Evolutionary conservation across 139 green algal species (phyloP), one percentile per base, ranked within the genome.

Genomic region (Mesostigma viride): DNA sequence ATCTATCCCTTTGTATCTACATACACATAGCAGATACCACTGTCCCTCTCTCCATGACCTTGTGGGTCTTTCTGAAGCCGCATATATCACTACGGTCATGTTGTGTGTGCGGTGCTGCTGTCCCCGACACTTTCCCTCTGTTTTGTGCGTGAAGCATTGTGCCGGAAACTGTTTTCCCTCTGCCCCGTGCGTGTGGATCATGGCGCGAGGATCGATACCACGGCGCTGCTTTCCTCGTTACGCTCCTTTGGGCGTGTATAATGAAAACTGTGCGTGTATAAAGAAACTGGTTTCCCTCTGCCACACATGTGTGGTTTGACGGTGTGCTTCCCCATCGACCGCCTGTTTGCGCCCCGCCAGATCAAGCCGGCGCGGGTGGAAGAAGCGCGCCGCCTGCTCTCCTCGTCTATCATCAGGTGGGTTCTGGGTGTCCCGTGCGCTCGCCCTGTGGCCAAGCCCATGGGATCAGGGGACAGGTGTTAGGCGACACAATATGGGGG

Each of bases 341-440:
- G n/a, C n/a, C n/a, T n/a, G n/a, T 33, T 46, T 14, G 56, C 14
- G 27, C 56, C 59, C 34, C 57, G 58, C 24, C 35, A 68, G 62
- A 51, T 70, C 33, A 47, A 62, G n/a, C 58, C 67, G 6, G 51
- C 35, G 11, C 76, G 90, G 72, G 87, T 92, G 11, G 11, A 47
- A 1, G 81, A 87, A 67, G 83, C 80, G 27, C 34, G 63, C 32
- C 46, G 71, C 4, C 76, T 84, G 24, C 62, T 81, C 14, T 53
- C 51, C 27, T 85, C 90, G n/a, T 95, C 83, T 35, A 91, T 96
- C 78, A 82, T 96, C 40, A 86, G 81, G 40, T 79, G 33, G 59
- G 31, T 35, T 51, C 40, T 51, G 11, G 14, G 14, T 8, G 40
- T 24, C 8, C 40, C 40, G 8, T 51, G 40, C 40, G 8, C 8